These are phyloP conservation scores for Falciphora oryzae DNA, from an alignment of 2,329 filamentous ascomycete genomes.

Conservation along the genomic window DNA sequence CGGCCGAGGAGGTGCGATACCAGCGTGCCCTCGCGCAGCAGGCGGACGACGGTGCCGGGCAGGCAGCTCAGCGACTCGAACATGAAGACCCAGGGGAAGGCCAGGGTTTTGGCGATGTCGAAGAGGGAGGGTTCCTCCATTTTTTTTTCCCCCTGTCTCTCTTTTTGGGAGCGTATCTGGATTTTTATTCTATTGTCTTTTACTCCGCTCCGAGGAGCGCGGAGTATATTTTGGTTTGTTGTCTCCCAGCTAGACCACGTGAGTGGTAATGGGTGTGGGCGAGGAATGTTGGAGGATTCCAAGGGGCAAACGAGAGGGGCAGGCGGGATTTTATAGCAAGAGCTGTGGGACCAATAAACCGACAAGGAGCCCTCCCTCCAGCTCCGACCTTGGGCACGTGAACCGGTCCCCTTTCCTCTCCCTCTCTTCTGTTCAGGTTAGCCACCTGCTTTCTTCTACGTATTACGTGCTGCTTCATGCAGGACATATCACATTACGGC, in stretches of 20 bases:
- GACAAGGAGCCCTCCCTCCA: background rate
- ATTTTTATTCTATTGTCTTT: background rate
- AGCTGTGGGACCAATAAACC: background rate
- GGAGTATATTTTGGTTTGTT: background rate
- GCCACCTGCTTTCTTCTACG: background rate
- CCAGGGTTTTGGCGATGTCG: constrained; percentile 21
- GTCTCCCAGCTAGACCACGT: background rate
- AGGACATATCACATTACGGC: background rate
- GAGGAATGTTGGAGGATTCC: background rate
- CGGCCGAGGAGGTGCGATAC: constrained; percentile 15
- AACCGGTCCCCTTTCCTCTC: background rate
- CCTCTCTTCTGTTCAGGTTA: background rate
- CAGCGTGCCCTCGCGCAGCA: constrained; percentile 31
- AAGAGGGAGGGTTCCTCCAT: background rate
- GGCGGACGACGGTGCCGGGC: constrained; percentile 40
- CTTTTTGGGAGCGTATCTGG: background rate
- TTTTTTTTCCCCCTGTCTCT: background rate
- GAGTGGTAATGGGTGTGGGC: background rate
- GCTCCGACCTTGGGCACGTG: background rate
- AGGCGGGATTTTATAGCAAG: background rate
- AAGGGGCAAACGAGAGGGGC: background rate
- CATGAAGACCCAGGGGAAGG: constrained; percentile 50
- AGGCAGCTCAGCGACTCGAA: constrained; percentile 40
- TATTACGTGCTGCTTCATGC: background rate
- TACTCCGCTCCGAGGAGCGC: background rate